Percentiles rank a stretch among this genome's conserved stretches.
These are phyloP conservation scores for Capsicum rhomboideum DNA, from an alignment of 257 asterid species.

Conservation along the genomic window DNA sequence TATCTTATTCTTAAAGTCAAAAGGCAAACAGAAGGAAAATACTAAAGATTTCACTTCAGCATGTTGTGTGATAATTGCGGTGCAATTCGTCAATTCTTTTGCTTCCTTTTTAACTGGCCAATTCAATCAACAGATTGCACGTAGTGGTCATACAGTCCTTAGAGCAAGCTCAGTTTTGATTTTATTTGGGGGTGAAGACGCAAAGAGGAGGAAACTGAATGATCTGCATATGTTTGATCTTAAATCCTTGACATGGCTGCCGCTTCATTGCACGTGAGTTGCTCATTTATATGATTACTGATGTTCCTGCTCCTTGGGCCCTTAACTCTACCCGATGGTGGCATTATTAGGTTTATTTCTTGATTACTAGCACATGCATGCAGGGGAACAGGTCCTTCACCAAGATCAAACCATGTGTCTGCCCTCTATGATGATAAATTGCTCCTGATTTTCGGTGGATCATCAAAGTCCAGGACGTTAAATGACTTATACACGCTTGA, in stretches of 20 bases:
- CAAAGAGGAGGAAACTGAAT: constrained; percentile 72
- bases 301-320: not conserved
- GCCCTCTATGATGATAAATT: constrained; percentile 87
- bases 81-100: not conserved
- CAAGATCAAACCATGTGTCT: constrained; percentile 84
- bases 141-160: constrained; percentile 91
- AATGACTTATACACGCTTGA: constrained; percentile 90
- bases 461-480: constrained; percentile 80
- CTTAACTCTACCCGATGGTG: not conserved
- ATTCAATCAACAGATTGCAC: constrained; percentile 57
- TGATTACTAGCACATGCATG: not conserved
- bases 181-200: constrained; percentile 92
- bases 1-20: not conserved
- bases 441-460: constrained; percentile 82
- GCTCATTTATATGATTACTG: not conserved
- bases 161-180: constrained; percentile 77
- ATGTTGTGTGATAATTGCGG: not conserved
- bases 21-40: not conserved
- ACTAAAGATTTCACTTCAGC: not conserved
- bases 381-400: constrained; percentile 91
- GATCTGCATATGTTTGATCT: constrained; percentile 97
- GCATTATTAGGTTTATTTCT: not conserved
- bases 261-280: constrained; percentile 96
- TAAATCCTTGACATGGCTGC: constrained; percentile 94
- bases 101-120: not conserved